Evolutionary conservation across 2,329 filamentous ascomycete species (phyloP).

Genomic region (Pestalotiopsis sp.): DNA sequence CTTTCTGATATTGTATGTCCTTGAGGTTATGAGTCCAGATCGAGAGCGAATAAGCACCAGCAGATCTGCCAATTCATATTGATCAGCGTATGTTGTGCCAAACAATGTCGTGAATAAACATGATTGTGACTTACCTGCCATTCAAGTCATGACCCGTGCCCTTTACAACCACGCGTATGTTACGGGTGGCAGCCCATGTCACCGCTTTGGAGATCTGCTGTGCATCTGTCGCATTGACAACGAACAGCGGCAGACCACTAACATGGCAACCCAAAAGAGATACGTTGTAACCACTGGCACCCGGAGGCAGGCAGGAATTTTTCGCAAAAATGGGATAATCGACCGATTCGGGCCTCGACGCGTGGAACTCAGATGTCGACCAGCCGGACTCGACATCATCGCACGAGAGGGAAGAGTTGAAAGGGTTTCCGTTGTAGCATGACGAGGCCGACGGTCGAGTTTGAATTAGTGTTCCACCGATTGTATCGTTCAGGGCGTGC

Average conservation of each 20-base stretch:
- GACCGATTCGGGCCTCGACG: neutral
- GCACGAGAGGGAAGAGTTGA: slow-evolving; percentile 2
- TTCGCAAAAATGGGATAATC: neutral
- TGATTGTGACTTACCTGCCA: neutral
- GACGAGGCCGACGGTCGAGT: neutral
- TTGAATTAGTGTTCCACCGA: neutral
- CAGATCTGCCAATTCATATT: slow-evolving; percentile 45
- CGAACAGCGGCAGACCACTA: slow-evolving; percentile 19
- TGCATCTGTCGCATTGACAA: slow-evolving; percentile 21
- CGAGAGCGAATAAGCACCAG: slow-evolving; percentile 48
- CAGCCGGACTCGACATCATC: neutral
- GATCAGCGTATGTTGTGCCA: neutral
- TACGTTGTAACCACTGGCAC: slow-evolving; percentile 18
- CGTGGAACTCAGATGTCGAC: neutral
- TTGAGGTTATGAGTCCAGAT: slow-evolving; percentile 52
- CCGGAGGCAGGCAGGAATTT: slow-evolving; percentile 19
- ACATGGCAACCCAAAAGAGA: slow-evolving; percentile 12
- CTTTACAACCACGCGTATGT: slow-evolving; percentile 48
- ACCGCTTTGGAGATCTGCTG: slow-evolving; percentile 22
- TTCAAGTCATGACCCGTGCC: slow-evolving; percentile 50
- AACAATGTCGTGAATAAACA: no score
- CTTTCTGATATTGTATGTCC: slow-evolving; percentile 27
- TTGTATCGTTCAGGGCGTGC: neutral
- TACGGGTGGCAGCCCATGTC: slow-evolving; percentile 38
- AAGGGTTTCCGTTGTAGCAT: neutral